A percentile compares a stretch with the other conserved stretches of the same genome.
phyloP scores from a whole-genome alignment of 73 alveolate species.

The Effrenium voratum region DNA sequence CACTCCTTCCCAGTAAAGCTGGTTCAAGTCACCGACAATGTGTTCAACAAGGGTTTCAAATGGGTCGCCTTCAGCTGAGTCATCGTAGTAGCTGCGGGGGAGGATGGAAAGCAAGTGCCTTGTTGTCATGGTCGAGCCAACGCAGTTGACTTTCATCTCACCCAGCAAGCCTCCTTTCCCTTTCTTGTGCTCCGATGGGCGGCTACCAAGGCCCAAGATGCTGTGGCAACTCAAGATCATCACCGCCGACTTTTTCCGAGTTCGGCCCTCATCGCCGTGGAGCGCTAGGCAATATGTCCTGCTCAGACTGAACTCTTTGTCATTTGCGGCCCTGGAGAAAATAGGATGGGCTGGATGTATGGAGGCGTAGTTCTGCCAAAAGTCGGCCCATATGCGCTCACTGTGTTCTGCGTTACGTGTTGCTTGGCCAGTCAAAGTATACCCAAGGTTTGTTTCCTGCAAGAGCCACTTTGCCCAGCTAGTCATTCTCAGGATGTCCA shows the following conservation, averaged over 20 bases:
- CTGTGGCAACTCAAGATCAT: neutral
- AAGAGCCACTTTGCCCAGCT: neutral
- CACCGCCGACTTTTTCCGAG: neutral
- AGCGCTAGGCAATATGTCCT: neutral
- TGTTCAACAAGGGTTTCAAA: neutral
- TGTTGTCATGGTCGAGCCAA: neutral
- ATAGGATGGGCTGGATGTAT: neutral
- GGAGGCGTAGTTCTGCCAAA: neutral
- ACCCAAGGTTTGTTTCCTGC: neutral
- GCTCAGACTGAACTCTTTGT: too few relatives aligned
- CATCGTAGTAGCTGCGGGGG: neutral
- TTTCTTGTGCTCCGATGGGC: too few relatives aligned
- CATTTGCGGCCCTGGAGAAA: neutral
- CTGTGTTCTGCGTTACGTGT: neutral
- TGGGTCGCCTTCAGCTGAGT: neutral
- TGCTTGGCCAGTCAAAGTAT: neutral
- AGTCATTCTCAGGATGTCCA: neutral
- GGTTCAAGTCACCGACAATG: neutral
- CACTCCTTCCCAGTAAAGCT: neutral
- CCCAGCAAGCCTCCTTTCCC: neutral
- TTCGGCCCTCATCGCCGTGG: neutral
- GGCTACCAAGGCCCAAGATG: neutral
- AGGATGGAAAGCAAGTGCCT: neutral
- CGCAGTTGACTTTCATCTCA: neutral
- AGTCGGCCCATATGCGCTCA: neutral